Conservation (phyloP, 306 rosid species). For the Castanospermum australe region DNA sequence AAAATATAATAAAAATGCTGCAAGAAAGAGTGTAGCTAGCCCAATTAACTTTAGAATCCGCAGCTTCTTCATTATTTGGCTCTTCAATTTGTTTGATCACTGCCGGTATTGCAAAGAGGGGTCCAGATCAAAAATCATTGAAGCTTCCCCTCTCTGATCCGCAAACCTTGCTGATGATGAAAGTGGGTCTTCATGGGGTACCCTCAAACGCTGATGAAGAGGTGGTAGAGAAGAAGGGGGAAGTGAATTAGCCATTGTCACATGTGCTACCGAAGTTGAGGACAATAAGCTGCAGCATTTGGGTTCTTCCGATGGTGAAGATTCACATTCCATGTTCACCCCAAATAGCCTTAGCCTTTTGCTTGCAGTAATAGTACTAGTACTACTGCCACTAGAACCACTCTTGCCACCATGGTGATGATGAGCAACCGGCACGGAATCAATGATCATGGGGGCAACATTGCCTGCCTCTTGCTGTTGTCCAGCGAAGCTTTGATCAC, state of each 20-base stretch:
- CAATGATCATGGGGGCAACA: slow-evolving; percentile 45
- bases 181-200: slow-evolving; percentile 35
- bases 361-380: not conserved
- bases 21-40: slow-evolving; percentile 31
- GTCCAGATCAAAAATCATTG: slow-evolving; percentile 58
- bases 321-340: slow-evolving; percentile 79
- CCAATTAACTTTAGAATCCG: slow-evolving; percentile 18
- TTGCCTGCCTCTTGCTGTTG: slow-evolving; percentile 25
- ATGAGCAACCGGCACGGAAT: slow-evolving; percentile 46
- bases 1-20: slow-evolving; percentile 29
- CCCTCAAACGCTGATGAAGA: slow-evolving; percentile 35
- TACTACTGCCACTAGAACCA: not conserved
- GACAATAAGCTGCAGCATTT: slow-evolving; percentile 34
- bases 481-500: slow-evolving; percentile 25
- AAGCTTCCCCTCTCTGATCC: slow-evolving; percentile 48
- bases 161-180: slow-evolving; percentile 44
- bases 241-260: slow-evolving; percentile 19
- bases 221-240: slow-evolving; percentile 33
- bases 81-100: slow-evolving; percentile 24
- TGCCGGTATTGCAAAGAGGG: slow-evolving; percentile 52
- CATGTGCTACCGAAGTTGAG: slow-evolving; percentile 14
- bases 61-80: slow-evolving; percentile 30
- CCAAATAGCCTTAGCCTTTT: slow-evolving; percentile 75
- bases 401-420: slow-evolving; percentile 15
- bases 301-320: slow-evolving; percentile 43